phyloP scores from a whole-genome alignment of 2,329 filamentous ascomycete species.

The Aspergillus hiratsukae region DNA sequence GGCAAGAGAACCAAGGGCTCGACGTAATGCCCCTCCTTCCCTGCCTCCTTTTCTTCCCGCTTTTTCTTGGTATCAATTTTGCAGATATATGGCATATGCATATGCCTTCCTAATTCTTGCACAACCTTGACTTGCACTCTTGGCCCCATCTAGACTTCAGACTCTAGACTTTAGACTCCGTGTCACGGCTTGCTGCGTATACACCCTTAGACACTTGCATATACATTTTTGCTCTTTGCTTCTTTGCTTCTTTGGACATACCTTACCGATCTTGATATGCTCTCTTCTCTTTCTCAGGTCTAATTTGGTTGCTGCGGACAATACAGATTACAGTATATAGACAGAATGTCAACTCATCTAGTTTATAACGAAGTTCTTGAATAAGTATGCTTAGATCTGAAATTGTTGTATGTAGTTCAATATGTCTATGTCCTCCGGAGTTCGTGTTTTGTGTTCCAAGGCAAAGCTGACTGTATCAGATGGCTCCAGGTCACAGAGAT shows the following conservation, averaged over 20 bases:
- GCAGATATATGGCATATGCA: neutral
- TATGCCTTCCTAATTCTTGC: slow-evolving; percentile 2
- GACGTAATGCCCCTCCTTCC: neutral
- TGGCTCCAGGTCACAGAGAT: neutral
- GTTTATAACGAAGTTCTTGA: neutral
- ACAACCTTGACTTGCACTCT: neutral
- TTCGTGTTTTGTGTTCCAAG: neutral
- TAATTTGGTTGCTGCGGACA: neutral
- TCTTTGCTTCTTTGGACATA: neutral
- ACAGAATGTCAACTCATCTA: neutral
- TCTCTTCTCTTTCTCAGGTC: neutral
- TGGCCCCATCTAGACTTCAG: too few species aligned
- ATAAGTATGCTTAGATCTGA: neutral
- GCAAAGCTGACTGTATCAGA: neutral
- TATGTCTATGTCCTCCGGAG: neutral
- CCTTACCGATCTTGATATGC: neutral
- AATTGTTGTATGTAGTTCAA: neutral
- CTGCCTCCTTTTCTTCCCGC: neutral
- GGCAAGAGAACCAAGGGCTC: slow-evolving; percentile 22
- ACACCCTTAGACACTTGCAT: neutral
- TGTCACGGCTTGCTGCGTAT: neutral
- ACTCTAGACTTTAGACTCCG: neutral
- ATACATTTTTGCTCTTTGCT: neutral
- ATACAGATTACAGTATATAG: neutral
- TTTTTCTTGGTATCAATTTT: neutral